Base-by-base conservation (phyloP, 139 green algal genomes). In the Picochlorum sp. region DNA sequence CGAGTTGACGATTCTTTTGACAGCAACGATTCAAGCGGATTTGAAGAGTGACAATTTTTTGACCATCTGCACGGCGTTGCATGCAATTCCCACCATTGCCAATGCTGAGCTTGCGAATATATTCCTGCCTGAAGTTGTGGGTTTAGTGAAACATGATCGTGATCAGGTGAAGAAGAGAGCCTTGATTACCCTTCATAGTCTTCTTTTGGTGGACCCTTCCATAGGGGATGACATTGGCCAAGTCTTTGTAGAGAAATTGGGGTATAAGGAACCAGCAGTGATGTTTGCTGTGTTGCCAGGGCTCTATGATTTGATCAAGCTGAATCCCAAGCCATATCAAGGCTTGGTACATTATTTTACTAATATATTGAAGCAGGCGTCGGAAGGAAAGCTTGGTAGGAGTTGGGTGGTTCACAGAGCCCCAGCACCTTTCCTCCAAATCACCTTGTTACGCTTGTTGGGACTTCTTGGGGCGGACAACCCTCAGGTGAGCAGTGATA, bases 401-500 rank as follows among this genome's bases (percentile, higher is more conserved):
- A 67, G 71, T 0, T 97, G 91, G 68, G 90, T 98, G 70, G 97
- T 98, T 79, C 94, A 97, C 79, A 74, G 83, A 6, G 83, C 81
- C n/a, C 91, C 94, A 41, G 94, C 93, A 10, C 94, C 94, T 24
- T 99, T 99, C 76, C 88, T 98, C 26, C 93, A 98, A 86, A 93
- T 97, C 65, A 92, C 91, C 78, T 81, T 98, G 52, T 75, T 98
- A 62, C 88, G 89, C 67, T 80, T 97, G 21, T 71, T 98, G 62
- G 83, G 75, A 16, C 18, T 81, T 52, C 80, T 98, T 65, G 92
- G 89, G 10, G 73, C 76, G 2, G 69, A 77, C 3, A 90, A 98
- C 73, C 20, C 21, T 24, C 47, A 62, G 0, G 71, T 83, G 14
- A 85, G 64, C 44, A 86, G 92, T 49, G 85, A 96, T 77, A 96